phyloP scores from a whole-genome alignment of 2,329 filamentous ascomycete species.

The Ramularia endophylla region DNA sequence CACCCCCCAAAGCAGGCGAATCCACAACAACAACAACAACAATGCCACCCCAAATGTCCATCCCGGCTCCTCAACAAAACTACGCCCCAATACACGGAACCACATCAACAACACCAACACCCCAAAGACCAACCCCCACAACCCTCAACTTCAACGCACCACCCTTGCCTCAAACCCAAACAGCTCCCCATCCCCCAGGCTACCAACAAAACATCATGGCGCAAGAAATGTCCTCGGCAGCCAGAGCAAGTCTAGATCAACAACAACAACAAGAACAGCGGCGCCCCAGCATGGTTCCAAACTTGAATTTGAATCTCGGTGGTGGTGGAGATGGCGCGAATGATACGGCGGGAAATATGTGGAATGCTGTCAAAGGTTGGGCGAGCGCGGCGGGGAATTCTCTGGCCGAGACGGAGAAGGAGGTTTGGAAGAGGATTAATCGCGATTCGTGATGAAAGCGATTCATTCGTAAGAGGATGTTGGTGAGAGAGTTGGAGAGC shows the following conservation, averaged over 20 bases:
- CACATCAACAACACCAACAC: conserved; percentile 13
- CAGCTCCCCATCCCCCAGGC: conserved; percentile 39
- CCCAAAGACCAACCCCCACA: conserved; percentile 27
- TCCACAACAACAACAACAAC: conserved; percentile 19
- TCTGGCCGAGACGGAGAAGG: conserved; percentile 40
- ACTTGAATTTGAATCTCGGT: conserved; percentile 6
- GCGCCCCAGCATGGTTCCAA: conserved; percentile 15
- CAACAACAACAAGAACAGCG: conserved; percentile 16
- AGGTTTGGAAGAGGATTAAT: conserved; percentile 44
- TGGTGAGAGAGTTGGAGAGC: neutral
- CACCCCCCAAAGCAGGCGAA: conserved; percentile 37
- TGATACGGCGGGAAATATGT: conserved; percentile 22
- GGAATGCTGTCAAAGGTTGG: conserved; percentile 40
- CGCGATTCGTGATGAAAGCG: conserved; percentile 1
- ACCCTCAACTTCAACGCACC: conserved; percentile 35
- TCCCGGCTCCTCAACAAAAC: conserved; percentile 34
- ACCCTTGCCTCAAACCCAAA: conserved; percentile 21
- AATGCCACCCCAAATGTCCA: conserved; percentile 36
- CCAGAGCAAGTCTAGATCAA: conserved; percentile 30
- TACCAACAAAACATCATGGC: conserved; percentile 44
- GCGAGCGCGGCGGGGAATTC: conserved; percentile 36
- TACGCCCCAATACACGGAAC: conserved; percentile 37
- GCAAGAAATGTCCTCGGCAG: conserved; percentile 33
- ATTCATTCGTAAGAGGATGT: no score
- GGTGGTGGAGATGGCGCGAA: conserved; percentile 20